Evolutionary conservation across 768 basidiomycete genomes (phyloP), one percentile per base, ranked within the genome.

Genomic region (Mycena sanguinolenta): DNA sequence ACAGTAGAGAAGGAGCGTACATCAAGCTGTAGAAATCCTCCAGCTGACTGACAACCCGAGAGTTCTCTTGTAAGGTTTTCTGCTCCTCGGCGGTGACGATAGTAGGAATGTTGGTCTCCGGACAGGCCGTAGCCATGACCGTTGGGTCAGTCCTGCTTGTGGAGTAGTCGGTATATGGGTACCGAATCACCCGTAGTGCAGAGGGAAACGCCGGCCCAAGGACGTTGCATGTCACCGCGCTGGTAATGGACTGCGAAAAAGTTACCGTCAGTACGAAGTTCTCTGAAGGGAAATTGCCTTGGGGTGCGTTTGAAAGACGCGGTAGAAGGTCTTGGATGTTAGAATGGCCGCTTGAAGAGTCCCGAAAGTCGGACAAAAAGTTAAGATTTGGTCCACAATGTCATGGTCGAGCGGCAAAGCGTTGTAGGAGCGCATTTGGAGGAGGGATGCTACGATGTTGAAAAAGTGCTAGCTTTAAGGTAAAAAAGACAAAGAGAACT

Each of bases 141-240:
- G 57, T 25, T 53, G 58, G 30, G 14, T 58, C 55, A 3, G 8
- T 8, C 7, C 21, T 27, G 39, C 42, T 13, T 52, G 30, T 21
- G 34, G 21, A 13, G 25, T 16, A 5, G 16, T 10, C 23, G 13
- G 34, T 19, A 36, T 52, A 52, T 19, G 42, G 42, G 17, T 67
- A 73, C 12, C 73, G 65, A 21, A 71, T 34, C 8, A 79, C 38
- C 0, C 72, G 63, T 28, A 80, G 38, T 0, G 77, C 77, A 53
- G 76, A 73, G 54, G 79, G 76, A 42, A 79, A 61, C 14, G 75
- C 75, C 12, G 77, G 74, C 2, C 79, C 79, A 13, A 76, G 69
- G 17, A 75, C 52, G 44, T 78, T 78, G 57, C 73, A 78, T 6
- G 78, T 74, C 32, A 80, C 76, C 14, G 74, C 73, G 5, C 25